Evolutionary conservation across 495 filamentous ascomycete genomes (phyloP).

Genomic region (Physcia stellaris): DNA sequence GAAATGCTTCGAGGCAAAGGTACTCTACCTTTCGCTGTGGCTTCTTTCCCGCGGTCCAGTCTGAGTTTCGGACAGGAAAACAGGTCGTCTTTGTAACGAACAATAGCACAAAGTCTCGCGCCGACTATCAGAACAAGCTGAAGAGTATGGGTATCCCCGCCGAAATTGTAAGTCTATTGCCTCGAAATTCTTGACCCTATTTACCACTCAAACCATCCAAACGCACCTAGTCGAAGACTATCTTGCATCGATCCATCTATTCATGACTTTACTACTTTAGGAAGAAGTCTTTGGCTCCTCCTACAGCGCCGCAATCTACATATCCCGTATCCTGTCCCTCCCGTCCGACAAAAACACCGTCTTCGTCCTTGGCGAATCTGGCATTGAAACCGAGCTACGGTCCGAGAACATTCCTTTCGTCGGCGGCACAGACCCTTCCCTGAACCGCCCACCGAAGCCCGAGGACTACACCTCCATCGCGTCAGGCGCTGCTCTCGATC

Average conservation of each 20-base stretch:
- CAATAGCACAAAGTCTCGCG: conserved; percentile 92
- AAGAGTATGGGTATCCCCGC: conserved; percentile 68
- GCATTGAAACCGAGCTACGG: conserved; percentile 78
- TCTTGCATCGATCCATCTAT: background rate
- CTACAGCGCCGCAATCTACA: conserved; percentile 92
- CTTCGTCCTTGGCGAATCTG: conserved; percentile 80
- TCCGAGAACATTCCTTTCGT: conserved; percentile 66
- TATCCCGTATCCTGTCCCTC: conserved; percentile 77
- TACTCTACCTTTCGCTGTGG: conserved; percentile 20
- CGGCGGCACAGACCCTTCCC: conserved; percentile 75
- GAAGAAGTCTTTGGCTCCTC: conserved; percentile 94
- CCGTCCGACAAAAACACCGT: conserved; percentile 73
- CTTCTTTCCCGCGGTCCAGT: background rate
- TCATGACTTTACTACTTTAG: conserved; percentile 19
- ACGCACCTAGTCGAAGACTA: background rate
- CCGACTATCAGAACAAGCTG: conserved; percentile 85
- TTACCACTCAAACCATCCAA: conserved; percentile 6
- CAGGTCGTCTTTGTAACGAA: conserved; percentile 94
- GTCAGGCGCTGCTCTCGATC: conserved; percentile 62
- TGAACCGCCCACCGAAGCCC: conserved; percentile 59
- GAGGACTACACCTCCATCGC: conserved; percentile 69
- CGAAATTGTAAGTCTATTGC: conserved; percentile 33
- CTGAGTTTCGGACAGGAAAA: conserved; percentile 46
- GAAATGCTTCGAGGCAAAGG: conserved; percentile 68
- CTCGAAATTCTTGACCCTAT: background rate